Conservation (phyloP, 345 rosid genomes). For the Trapa bicornis region DNA sequence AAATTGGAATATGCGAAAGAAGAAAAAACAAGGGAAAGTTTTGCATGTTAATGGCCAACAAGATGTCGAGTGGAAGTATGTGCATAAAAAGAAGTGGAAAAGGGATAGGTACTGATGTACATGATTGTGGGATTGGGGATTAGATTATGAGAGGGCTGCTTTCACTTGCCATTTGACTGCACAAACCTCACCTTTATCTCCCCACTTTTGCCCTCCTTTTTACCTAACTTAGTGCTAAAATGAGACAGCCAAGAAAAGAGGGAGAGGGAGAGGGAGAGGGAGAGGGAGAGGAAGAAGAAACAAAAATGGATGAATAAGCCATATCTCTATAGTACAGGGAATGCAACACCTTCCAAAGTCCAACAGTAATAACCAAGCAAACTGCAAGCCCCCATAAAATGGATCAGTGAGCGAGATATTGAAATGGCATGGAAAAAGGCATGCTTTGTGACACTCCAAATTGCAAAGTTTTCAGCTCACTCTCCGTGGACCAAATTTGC, state of each 20-base stretch:
- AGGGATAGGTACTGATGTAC: not conserved
- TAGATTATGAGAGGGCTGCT: not conserved
- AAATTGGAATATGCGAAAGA: no score
- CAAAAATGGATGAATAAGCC: not conserved
- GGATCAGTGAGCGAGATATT: not conserved
- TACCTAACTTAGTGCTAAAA: slow-evolving; percentile 3
- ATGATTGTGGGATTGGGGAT: no score
- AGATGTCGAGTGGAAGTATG: no score
- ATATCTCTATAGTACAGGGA: slow-evolving; percentile 7
- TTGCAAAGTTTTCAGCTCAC: not conserved
- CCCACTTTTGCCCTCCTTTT: slow-evolving; percentile 2
- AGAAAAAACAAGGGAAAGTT: no score
- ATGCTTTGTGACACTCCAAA: no score
- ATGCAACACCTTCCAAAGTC: slow-evolving; percentile 6
- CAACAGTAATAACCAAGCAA: slow-evolving; percentile 4
- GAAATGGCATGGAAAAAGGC: no score
- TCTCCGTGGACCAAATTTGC: slow-evolving; percentile 1
- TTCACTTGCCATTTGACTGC: slow-evolving; percentile 13
- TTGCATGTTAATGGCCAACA: no score
- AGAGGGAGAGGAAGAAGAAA: not conserved
- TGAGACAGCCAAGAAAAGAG: not conserved
- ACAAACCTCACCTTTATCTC: slow-evolving; percentile 5
- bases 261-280: not conserved
- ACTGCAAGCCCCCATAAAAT: not conserved
- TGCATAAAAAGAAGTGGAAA: not conserved